Percentiles rank a stretch among this genome's conserved stretches.
Conservation (phyloP, 2,329 filamentous ascomycete species). For the Calonectria ilicicola region DNA sequence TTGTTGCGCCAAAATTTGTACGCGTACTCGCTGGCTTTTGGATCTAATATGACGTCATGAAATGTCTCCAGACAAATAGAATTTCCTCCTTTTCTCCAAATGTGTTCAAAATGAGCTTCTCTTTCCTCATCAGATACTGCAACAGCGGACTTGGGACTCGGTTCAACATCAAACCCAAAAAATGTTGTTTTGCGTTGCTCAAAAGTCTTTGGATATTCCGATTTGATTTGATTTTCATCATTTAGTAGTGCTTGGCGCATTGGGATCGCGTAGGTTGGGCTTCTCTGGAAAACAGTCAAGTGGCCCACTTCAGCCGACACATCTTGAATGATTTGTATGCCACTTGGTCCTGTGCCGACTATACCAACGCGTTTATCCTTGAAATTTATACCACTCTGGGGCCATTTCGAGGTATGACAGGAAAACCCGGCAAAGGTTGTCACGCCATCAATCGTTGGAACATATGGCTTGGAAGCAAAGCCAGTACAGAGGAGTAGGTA, state of each 20-base stretch:
- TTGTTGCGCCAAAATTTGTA: slow-evolving; percentile 14
- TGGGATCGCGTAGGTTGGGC: not conserved
- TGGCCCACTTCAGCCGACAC: not conserved
- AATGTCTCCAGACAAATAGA: not conserved
- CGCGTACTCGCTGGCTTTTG: not conserved
- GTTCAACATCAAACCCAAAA: not conserved
- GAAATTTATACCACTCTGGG: not conserved
- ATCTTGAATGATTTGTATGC: slow-evolving; percentile 4
- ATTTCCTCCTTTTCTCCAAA: slow-evolving; percentile 4
- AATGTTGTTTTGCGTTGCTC: slow-evolving; percentile 7
- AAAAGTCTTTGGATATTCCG: not conserved
- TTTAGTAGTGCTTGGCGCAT: slow-evolving; percentile 20
- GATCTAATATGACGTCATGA: not conserved
- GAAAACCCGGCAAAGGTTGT: slow-evolving; percentile 13
- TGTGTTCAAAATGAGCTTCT: not conserved
- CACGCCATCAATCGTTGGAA: slow-evolving; percentile 48
- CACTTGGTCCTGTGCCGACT: not conserved
- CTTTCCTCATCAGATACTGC: not conserved
- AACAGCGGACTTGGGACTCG: not conserved
- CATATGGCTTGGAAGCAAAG: slow-evolving; percentile 53
- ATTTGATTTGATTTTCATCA: not conserved
- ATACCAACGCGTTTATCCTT: not conserved
- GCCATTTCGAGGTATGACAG: slow-evolving; percentile 9
- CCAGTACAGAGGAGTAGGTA: slow-evolving; percentile 56
- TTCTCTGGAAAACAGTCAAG: not conserved